Evolutionary conservation across 805 yeast species (phyloP).

Genomic region (Starmerella powellii): DNA sequence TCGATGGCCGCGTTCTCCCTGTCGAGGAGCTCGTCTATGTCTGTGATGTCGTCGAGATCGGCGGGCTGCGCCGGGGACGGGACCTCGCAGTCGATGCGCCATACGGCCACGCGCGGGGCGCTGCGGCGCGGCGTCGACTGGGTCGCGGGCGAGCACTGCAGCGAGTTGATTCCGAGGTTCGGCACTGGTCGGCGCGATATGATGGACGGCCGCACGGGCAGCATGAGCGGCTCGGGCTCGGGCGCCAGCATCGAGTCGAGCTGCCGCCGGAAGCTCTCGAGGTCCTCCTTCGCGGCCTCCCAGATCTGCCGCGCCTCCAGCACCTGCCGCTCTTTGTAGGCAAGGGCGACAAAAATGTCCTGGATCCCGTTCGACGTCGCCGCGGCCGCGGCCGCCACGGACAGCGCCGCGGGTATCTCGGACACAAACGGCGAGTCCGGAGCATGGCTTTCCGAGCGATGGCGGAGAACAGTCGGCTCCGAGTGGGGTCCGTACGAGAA

Average conservation of each 20-base stretch:
- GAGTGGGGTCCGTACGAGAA: no score
- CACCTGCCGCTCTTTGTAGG: slow-evolving; percentile 29
- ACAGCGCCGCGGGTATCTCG: slow-evolving; percentile 9
- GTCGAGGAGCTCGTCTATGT: neutral
- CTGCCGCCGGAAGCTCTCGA: slow-evolving; percentile 20
- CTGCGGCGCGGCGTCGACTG: neutral
- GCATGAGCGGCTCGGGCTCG: slow-evolving; percentile 9
- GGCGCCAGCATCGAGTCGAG: slow-evolving; percentile 18
- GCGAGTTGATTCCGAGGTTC: slow-evolving; percentile 20
- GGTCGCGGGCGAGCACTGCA: slow-evolving; percentile 8
- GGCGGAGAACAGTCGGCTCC: no score
- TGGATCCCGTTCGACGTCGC: slow-evolving; percentile 17
- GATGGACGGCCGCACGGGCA: slow-evolving; percentile 17
- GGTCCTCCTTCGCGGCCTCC: slow-evolving; percentile 24
- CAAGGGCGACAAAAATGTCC: slow-evolving; percentile 27
- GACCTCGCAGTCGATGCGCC: slow-evolving; percentile 14
- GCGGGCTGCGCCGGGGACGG: slow-evolving; percentile 6
- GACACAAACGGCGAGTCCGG: slow-evolving; percentile 4
- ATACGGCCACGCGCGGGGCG: slow-evolving; percentile 6
- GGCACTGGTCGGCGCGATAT: slow-evolving; percentile 15
- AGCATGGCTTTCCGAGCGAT: neutral
- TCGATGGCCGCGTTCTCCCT: neutral
- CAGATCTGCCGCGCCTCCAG: slow-evolving; percentile 28
- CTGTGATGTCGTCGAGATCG: slow-evolving; percentile 9
- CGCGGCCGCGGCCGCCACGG: slow-evolving; percentile 4